These are phyloP conservation scores for Fusarium haematococcum DNA, from an alignment of 2,329 filamentous ascomycete species.

Conservation along the genomic window DNA sequence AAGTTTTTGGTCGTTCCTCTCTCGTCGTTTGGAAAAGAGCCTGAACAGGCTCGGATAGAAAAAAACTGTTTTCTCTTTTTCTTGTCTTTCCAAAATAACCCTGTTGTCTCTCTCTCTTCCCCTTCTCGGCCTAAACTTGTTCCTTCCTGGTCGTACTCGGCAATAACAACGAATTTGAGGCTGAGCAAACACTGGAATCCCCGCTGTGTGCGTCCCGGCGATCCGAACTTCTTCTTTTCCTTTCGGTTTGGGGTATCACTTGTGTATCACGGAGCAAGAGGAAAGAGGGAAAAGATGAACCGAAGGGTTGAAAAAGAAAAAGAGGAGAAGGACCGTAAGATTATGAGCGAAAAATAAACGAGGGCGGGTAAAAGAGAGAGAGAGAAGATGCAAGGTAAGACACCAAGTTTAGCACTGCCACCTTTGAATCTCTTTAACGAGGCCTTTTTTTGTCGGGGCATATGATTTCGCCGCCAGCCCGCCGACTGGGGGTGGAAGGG, in stretches of 20 bases:
- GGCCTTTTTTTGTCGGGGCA: background rate
- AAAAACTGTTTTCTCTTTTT: background rate
- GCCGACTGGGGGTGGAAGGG: background rate
- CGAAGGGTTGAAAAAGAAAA: background rate
- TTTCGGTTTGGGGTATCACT: background rate
- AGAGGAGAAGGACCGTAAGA: background rate
- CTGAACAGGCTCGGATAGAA: background rate
- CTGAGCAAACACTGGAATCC: background rate
- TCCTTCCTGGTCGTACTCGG: background rate
- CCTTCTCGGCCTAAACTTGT: background rate
- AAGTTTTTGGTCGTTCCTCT: background rate
- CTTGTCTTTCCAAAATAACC: background rate
- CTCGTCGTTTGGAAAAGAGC: background rate
- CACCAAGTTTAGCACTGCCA: conserved; percentile 22
- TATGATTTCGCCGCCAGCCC: background rate
- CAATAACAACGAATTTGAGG: background rate
- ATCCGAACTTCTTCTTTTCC: background rate
- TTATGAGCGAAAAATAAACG: background rate
- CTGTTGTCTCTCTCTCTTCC: background rate
- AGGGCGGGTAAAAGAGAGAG: background rate
- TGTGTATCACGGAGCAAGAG: background rate
- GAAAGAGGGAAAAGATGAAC: background rate
- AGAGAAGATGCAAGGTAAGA: conserved; percentile 1
- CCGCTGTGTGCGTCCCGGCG: background rate
- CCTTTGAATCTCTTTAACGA: conserved; percentile 11